These are phyloP conservation scores for Globisporangium alternatum DNA, from an alignment of 352 stramenopile species.

Conservation along the genomic window DNA sequence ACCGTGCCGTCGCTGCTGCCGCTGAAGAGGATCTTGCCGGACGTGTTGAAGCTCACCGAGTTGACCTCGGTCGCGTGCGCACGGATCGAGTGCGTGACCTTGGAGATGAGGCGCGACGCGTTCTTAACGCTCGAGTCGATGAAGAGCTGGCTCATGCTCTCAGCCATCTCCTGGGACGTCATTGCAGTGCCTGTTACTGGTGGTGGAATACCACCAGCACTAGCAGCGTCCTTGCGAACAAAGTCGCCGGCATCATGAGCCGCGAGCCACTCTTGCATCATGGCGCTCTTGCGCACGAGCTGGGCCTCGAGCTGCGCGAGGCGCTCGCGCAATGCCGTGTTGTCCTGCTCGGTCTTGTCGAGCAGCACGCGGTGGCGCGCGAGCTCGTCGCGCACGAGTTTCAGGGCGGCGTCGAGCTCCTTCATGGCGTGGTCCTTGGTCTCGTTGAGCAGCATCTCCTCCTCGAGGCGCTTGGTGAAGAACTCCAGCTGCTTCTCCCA, in stretches of 20 bases:
- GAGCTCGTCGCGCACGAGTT: constrained; percentile 53
- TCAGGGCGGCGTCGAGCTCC: constrained; percentile 53
- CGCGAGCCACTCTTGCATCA: constrained; percentile 63
- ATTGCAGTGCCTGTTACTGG: constrained; percentile 4
- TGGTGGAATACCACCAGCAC: no score
- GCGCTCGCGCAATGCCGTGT: constrained; percentile 32
- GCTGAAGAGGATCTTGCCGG: constrained; percentile 78
- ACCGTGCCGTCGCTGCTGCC: constrained; percentile 82
- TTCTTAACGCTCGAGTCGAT: constrained; percentile 21
- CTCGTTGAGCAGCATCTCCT: constrained; percentile 57
- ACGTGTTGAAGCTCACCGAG: constrained; percentile 82
- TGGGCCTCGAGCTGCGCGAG: constrained; percentile 52
- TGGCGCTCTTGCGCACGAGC: constrained; percentile 50
- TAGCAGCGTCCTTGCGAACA: background rate
- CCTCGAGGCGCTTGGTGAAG: constrained; percentile 53
- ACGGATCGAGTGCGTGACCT: constrained; percentile 54
- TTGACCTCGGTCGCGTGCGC: constrained; percentile 84
- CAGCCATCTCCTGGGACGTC: constrained; percentile 43
- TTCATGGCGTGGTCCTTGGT: constrained; percentile 71
- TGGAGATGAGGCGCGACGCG: constrained; percentile 31
- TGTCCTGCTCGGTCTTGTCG: constrained; percentile 47
- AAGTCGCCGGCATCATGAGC: constrained; percentile 32
- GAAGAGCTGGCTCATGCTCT: constrained; percentile 42
- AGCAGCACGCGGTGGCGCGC: constrained; percentile 49
- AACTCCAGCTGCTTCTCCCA: constrained; percentile 55